Evolutionary conservation across 495 filamentous ascomycete species (phyloP).

Genomic region (Hypoxylon rickii): DNA sequence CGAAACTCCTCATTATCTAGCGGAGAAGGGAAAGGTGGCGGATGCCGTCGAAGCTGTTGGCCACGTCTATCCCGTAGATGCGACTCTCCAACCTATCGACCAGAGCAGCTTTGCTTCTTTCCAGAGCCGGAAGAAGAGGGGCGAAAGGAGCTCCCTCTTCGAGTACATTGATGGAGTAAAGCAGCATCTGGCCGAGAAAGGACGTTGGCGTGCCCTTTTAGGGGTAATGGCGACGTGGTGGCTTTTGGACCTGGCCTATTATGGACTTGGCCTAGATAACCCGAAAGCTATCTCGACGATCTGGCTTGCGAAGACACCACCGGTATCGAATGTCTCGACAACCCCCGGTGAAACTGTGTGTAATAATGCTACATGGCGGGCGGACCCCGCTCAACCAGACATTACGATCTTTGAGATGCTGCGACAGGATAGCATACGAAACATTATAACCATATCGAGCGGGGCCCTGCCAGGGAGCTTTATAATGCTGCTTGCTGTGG

Average conservation of each 20-base stretch:
- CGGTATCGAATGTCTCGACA: too few species aligned
- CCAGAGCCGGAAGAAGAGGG: slow-evolving; percentile 9
- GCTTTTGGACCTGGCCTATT: slow-evolving; percentile 62
- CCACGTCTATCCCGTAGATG: slow-evolving; percentile 39
- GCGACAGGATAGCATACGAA: slow-evolving; percentile 38
- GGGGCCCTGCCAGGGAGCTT: slow-evolving; percentile 46
- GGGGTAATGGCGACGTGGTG: slow-evolving; percentile 72
- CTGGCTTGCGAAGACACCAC: slow-evolving; percentile 34
- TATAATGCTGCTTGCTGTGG: slow-evolving; percentile 42
- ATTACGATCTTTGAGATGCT: slow-evolving; percentile 41
- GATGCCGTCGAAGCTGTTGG: slow-evolving; percentile 34
- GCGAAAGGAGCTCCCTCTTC: slow-evolving; percentile 4
- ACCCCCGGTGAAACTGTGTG: slow-evolving; percentile 19
- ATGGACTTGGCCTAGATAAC: slow-evolving; percentile 73
- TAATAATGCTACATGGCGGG: slow-evolving; percentile 48
- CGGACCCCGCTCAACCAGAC: slow-evolving; percentile 31
- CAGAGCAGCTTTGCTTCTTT: background rate
- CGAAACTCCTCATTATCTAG: slow-evolving; percentile 59
- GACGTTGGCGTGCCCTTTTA: slow-evolving; percentile 48
- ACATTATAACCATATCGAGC: slow-evolving; percentile 45
- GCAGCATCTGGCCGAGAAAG: slow-evolving; percentile 51
- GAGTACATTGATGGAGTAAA: slow-evolving; percentile 24
- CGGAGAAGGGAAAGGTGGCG: slow-evolving; percentile 23
- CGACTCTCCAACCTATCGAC: slow-evolving; percentile 16
- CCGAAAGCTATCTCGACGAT: slow-evolving; percentile 46